Evolutionary conservation across 495 filamentous ascomycete genomes (phyloP), one percentile per base, ranked within the genome.

Genomic region (Hapsidospora chrysogenum): DNA sequence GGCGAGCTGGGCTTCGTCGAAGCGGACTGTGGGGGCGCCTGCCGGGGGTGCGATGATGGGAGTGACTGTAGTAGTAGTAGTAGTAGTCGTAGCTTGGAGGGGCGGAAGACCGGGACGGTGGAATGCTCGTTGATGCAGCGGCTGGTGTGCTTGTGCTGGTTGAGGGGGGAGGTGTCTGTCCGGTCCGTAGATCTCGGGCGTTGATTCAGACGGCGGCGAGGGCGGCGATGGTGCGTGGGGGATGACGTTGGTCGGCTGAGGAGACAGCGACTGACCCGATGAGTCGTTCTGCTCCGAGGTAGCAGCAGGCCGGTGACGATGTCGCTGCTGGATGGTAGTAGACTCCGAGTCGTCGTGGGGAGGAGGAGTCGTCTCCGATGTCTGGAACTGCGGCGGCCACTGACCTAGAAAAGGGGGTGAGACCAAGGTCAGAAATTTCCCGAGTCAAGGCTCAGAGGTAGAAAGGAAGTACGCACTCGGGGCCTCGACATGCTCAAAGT

Each of bases 151-250:
- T n/a, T n/a, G n/a, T n/a, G n/a, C n/a, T n/a, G n/a, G n/a, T n/a
- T n/a, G n/a, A n/a, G 49, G 41, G 3, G 43, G 50, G 41, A 46
- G 52, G 16, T 51, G 46, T 25, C 51, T 45, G 18, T 54, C 53
- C 4, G 50, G 47, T 3, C 50, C 52, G 42, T 58, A 52, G 10
- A 51, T 33, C 36, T 59, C 54, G 30, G 50, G 43, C 21, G 50
- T 42, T 17, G 51, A 52, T 23, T 56, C 48, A 17, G 59, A 57
- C 6, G 44, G 36, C 4, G 48, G 32, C 13, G 57, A 49, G 8
- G 47, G 48, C 19, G 53, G 51, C 14, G 52, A 50, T 6, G 52
- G 56, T 7, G 54, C 50, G 36, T 46, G 46, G 4, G 54, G 56
- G n/a, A 49, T 35, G 23, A 41, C 39, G 16, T 48, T 51, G 13